phyloP scores from a whole-genome alignment of 78 protist species.

The Cyanophora paradoxa region DNA sequence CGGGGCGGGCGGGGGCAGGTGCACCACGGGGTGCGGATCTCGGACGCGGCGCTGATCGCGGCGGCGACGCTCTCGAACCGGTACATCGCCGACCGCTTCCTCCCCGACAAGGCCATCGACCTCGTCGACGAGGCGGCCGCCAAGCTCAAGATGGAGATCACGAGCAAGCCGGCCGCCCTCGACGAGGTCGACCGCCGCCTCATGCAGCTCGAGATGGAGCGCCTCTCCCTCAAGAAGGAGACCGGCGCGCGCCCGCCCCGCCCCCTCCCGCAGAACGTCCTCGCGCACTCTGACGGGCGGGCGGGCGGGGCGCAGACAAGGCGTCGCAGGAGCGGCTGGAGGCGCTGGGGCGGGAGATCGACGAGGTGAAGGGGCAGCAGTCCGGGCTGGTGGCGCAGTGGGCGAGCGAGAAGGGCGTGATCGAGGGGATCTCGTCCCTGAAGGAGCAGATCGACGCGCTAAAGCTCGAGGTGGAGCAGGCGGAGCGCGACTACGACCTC shows the following conservation, averaged over 20 bases:
- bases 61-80: conserved; percentile 86
- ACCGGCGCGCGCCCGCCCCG: conserved; percentile 42
- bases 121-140: conserved; percentile 95
- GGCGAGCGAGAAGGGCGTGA: too few species aligned
- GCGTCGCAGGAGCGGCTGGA: too few species aligned
- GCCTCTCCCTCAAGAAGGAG: conserved; percentile 72
- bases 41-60: conserved; percentile 88
- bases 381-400: too few species aligned
- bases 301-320: conserved; percentile 70
- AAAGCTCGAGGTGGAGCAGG: conserved; percentile 3
- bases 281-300: conserved; percentile 48
- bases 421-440: too few species aligned
- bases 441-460: background rate
- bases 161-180: conserved; percentile 85
- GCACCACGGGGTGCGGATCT: conserved; percentile 57
- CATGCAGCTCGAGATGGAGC: conserved; percentile 86
- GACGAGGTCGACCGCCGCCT: conserved; percentile 77
- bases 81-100: conserved; percentile 87
- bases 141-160: too few species aligned
- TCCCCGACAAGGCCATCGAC: conserved; percentile 99
- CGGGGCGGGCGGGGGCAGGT: too few species aligned
- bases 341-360: conserved; percentile 68
- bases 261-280: conserved; percentile 51
- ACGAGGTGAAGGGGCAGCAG: conserved; percentile 53
- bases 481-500: conserved; percentile 29